These are phyloP conservation scores for Podospora bellae-mahoneyi DNA, from an alignment of 495 filamentous ascomycete genomes.

Conservation along the genomic window DNA sequence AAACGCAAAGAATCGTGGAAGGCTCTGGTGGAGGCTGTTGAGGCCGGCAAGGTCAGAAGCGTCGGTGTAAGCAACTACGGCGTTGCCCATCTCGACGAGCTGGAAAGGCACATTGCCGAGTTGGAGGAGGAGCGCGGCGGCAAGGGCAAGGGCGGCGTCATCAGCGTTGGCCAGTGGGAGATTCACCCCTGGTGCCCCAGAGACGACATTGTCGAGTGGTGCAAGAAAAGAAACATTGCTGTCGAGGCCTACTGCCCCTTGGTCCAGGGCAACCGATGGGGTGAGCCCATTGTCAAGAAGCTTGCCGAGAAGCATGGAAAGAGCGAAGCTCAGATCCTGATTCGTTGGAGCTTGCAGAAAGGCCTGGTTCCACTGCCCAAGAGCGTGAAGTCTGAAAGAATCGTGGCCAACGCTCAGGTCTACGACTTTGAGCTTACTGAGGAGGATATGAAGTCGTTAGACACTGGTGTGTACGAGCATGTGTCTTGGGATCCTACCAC, in stretches of 20 bases:
- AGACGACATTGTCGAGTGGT: slow-evolving; percentile 74
- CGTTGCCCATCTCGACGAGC: slow-evolving; percentile 64
- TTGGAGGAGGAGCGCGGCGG: slow-evolving; percentile 55
- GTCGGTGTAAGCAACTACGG: slow-evolving; percentile 70
- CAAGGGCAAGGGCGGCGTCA: slow-evolving; percentile 65
- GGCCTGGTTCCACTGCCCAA: slow-evolving; percentile 73
- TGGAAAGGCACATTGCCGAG: slow-evolving; percentile 71
- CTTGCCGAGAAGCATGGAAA: slow-evolving; percentile 68
- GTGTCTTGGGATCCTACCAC: slow-evolving; percentile 68
- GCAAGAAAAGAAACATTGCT: slow-evolving; percentile 61
- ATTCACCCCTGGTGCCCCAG: slow-evolving; percentile 86
- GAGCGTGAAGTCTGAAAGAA: slow-evolving; percentile 63
- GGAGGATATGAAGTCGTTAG: slow-evolving; percentile 56
- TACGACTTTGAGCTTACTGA: slow-evolving; percentile 76
- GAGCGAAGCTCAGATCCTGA: slow-evolving; percentile 71
- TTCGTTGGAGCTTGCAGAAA: slow-evolving; percentile 87
- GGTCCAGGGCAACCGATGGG: slow-evolving; percentile 61
- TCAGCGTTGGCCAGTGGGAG: slow-evolving; percentile 85
- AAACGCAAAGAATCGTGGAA: slow-evolving; percentile 61
- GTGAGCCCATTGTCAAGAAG: slow-evolving; percentile 58
- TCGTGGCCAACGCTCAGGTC: slow-evolving; percentile 70
- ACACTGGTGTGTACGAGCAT: slow-evolving; percentile 58
- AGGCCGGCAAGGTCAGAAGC: slow-evolving; percentile 59
- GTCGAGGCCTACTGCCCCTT: slow-evolving; percentile 81
- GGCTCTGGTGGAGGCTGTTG: slow-evolving; percentile 57